These are phyloP conservation scores for Leptographium wingfieldii DNA, from an alignment of 2,329 filamentous ascomycete species.

Conservation along the genomic window DNA sequence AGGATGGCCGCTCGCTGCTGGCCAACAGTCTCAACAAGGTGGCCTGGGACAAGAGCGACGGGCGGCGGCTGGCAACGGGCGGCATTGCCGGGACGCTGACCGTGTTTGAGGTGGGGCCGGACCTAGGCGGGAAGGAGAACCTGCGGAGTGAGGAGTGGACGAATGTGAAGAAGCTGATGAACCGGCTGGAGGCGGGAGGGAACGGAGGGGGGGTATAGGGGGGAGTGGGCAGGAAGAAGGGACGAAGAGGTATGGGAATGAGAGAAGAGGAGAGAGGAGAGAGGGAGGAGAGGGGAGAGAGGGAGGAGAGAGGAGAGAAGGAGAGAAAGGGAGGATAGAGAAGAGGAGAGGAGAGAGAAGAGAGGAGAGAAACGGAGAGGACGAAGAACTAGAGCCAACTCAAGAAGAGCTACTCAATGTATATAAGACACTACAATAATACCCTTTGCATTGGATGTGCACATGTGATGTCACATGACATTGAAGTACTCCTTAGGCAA, in stretches of 20 bases:
- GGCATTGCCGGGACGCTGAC: constrained; percentile 85
- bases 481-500: no score
- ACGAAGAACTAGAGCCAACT: no score
- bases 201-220: no score
- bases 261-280: no score
- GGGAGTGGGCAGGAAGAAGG: no score
- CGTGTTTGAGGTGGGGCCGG: constrained; percentile 79
- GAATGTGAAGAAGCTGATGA: constrained; percentile 79
- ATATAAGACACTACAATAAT: not conserved
- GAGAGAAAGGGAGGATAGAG: no score
- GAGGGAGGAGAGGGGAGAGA: no score
- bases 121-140: constrained; percentile 73
- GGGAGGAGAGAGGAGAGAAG: no score
- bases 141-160: constrained; percentile 84
- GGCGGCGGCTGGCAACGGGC: constrained; percentile 74
- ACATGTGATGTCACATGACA: not conserved
- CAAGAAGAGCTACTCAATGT: no score
- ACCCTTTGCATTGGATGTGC: not conserved
- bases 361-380: no score
- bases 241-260: no score
- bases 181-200: constrained; percentile 49
- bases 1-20: constrained; percentile 54
- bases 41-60: constrained; percentile 85
- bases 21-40: constrained; percentile 87
- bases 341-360: no score